These are phyloP conservation scores for Jacaranda mimosifolia DNA, from an alignment of 257 asterid species.

Conservation along the genomic window DNA sequence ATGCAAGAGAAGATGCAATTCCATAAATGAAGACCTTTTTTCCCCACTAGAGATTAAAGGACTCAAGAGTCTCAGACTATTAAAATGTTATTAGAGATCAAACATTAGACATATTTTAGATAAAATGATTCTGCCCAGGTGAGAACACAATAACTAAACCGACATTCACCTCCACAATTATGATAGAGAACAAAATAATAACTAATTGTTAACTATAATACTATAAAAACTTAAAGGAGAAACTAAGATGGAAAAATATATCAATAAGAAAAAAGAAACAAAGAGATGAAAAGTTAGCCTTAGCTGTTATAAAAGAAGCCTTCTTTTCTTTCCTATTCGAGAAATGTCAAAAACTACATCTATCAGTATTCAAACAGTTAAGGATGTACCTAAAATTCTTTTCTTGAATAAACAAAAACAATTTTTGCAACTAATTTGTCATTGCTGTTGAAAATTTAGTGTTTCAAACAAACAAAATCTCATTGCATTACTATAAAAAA, in stretches of 20 bases:
- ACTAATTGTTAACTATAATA: constrained; percentile 10
- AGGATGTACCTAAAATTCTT: too few species aligned
- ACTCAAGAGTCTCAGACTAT: too few species aligned
- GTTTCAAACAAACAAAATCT: neutral
- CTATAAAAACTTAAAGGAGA: neutral
- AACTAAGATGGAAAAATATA: neutral
- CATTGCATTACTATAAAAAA: neutral
- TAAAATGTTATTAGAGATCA: constrained; percentile 22
- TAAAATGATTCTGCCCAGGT: constrained; percentile 17
- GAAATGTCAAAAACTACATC: constrained; percentile 14
- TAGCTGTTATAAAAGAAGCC: neutral
- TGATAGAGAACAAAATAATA: constrained; percentile 9
- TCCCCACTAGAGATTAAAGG: too few species aligned
- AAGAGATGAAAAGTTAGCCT: neutral
- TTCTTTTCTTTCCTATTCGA: constrained; percentile 2
- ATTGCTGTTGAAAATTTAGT: neutral
- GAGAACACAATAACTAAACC: constrained; percentile 7
- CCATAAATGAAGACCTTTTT: too few species aligned
- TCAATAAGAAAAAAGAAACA: neutral
- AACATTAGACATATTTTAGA: neutral
- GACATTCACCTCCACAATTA: neutral
- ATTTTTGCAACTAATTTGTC: too few species aligned
- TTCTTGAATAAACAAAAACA: too few species aligned
- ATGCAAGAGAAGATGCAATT: too few species aligned
- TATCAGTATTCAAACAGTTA: too few species aligned